These are phyloP conservation scores for Backusella morwellensis DNA, from an alignment of 192 early-diverging fungal species.

Conservation along the genomic window DNA sequence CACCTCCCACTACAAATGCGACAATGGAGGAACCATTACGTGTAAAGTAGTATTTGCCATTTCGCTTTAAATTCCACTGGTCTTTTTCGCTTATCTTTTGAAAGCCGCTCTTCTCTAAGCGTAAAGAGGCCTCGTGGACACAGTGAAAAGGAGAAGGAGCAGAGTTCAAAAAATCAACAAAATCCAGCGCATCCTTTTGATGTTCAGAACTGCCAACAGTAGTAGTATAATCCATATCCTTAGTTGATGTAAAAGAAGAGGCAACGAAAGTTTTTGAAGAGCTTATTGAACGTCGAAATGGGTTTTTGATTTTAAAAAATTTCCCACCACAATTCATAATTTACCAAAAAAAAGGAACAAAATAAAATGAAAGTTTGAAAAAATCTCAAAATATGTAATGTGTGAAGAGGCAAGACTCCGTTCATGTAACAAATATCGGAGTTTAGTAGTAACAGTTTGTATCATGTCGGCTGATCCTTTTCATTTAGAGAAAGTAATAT, in stretches of 20 bases:
- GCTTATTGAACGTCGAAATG: background rate
- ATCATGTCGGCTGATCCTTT: background rate
- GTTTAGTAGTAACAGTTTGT: background rate
- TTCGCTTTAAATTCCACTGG: conserved; percentile 74
- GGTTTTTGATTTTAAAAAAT: background rate
- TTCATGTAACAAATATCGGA: background rate
- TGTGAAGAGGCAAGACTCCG: background rate
- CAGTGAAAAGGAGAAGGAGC: conserved; percentile 97
- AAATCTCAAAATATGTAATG: background rate
- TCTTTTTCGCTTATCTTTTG: conserved; percentile 83
- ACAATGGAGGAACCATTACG: conserved; percentile 86
- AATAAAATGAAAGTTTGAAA: background rate
- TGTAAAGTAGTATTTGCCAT: conserved; percentile 96
- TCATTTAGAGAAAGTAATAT: background rate
- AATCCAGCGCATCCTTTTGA: conserved; percentile 44
- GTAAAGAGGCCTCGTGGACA: conserved; percentile 72
- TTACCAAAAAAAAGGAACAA: background rate
- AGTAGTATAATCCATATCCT: conserved; percentile 4
- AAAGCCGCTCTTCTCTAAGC: conserved; percentile 79
- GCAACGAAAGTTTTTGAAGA: conserved; percentile 11
- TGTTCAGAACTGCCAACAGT: background rate
- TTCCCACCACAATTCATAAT: conserved; percentile 4
- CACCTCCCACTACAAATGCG: conserved; percentile 93
- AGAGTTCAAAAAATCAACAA: conserved; percentile 89
- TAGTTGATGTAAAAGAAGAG: conserved; percentile 7